A percentile compares a stretch with the other conserved stretches of the same genome.
Evolutionary conservation across 2,329 filamentous ascomycete species (phyloP).

Genomic region (Pestalotiopsis sp.): DNA sequence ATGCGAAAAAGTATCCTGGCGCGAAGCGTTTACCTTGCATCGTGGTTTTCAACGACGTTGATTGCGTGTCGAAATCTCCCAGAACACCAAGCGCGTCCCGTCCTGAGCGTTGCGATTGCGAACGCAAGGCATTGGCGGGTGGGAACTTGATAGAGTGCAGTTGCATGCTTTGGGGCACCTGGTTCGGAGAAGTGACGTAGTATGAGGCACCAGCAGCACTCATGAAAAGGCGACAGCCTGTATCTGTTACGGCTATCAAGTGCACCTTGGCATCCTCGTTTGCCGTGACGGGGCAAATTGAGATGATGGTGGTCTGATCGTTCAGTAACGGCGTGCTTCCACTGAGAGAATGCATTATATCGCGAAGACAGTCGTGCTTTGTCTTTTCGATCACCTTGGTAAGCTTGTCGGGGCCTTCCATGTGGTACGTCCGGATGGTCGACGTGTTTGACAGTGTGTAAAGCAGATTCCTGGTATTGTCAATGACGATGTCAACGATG

Average conservation of each 20-base stretch:
- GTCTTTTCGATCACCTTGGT: slow-evolving; percentile 69
- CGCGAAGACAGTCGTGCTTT: slow-evolving; percentile 61
- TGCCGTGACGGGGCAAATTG: slow-evolving; percentile 82
- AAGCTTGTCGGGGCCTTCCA: slow-evolving; percentile 67
- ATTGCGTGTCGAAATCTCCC: slow-evolving; percentile 50
- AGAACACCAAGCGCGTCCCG: slow-evolving; percentile 30
- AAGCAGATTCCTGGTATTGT: slow-evolving; percentile 84
- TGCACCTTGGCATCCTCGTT: slow-evolving; percentile 82
- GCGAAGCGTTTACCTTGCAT: slow-evolving; percentile 66
- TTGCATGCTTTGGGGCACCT: slow-evolving; percentile 91
- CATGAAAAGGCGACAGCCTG: slow-evolving; percentile 88
- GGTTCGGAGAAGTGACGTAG: slow-evolving; percentile 62
- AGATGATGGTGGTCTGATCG: slow-evolving; percentile 73
- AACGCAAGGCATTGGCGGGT: slow-evolving; percentile 50
- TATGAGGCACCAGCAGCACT: slow-evolving; percentile 82
- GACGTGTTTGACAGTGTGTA: slow-evolving; percentile 90
- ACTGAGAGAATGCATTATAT: slow-evolving; percentile 82
- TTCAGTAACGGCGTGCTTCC: slow-evolving; percentile 72
- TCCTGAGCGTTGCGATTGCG: slow-evolving; percentile 26
- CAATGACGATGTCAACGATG: slow-evolving; percentile 79
- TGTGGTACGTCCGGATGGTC: slow-evolving; percentile 88
- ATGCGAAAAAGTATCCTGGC: slow-evolving; percentile 90
- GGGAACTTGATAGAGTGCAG: slow-evolving; percentile 97
- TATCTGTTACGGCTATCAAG: slow-evolving; percentile 86
- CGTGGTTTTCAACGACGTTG: slow-evolving; percentile 50